Base-by-base conservation (phyloP, 1,139 yeast genomes). In the Hyphopichia khmerensis region DNA sequence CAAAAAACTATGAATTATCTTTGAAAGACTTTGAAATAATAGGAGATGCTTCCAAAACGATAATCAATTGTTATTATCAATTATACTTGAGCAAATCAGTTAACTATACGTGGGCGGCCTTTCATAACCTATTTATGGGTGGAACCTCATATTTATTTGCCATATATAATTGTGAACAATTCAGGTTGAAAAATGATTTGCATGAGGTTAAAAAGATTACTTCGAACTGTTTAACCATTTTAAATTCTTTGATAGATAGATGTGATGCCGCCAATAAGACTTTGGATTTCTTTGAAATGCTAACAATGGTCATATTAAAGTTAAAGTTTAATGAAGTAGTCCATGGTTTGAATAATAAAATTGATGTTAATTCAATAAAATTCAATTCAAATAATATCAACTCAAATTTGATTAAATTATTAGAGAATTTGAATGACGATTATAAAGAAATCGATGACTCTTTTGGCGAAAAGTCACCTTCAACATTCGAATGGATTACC, bases 101-200 rank as follows among this genome's bases (percentile, higher is more conserved):
- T 47, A 89, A 89, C 59, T 90, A 87, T 62, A 88, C 96, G 0
- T 90, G 96, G 96, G 93, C 91, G 1, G 95, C 95, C 0, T 93
- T 89, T 2, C 95, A 89, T 59, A 89, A 88, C 59, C 67, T 88
- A 43, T 88, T 88, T 57, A 84, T 87, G 85, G 93, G 96, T 0
- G 96, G 96, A 1, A 85, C 93, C 17, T 85, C 96, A 2, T 88
- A 82, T 53, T 69, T 89, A 36, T 89, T 86, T 57, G 77, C 91
- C 1, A 71, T 88, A 13, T 88, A 86, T 57, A 86, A 85, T 57
- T 80, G 87, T 30, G 74, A 72, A 18, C 77, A 73, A 32, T 78
- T 79, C 2, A 63, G 81, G n/a, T 55, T 65, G 9, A 62, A 65
- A 13, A 76, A 80, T 10, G 62, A 77, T 8, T 56, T 79, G 13